Evolutionary conservation across 495 filamentous ascomycete genomes (phyloP), one percentile per base, ranked within the genome.

Genomic region (Staphylotrichum longicolle): DNA sequence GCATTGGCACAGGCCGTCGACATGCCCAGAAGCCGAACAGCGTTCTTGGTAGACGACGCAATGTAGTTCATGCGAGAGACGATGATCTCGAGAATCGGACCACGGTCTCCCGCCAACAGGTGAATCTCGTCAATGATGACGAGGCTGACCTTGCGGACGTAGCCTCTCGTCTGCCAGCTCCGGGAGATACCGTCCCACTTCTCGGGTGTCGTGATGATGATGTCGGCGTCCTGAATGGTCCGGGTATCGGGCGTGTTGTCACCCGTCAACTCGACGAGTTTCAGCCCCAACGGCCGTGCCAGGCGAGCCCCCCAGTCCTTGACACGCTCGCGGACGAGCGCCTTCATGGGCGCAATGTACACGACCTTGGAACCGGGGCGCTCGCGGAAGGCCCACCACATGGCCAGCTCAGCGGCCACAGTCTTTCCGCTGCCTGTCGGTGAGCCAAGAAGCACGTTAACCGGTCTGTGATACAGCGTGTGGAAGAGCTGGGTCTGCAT

Each of bases 101-200:
- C 94, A 71, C 94, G 86, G 71, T 98, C 94, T 60, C 95, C 93
- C 37, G 95, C 94, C 10, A 99, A 82, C 39, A 99, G 76, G 75
- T 99, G 94, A 60, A 99, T 98, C 76, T 99, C 94, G 73, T 99
- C 94, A 68, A 99, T 98, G 68, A 99, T 96, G 47, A 99, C 95
- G 40, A 98, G 79, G 61, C 91, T 91, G 46, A 99, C 95, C 77
- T 96, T 89, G 47, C 89, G 87, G 32, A 99, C 94, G 71, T 98
- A 99, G 49, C 89, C 86, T 82, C 94, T 86, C 3, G 93, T 98
- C 71, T 97, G 91, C 94, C 94, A 99, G 70, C 89, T 93, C 83
- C 94, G 89, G 57, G 90, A 94, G 70, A 99, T 98, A 84, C 95
- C 95, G 71, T 99, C 94, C 94, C 94, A 99, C 72, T 99, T 99